Percentiles rank a stretch among this genome's conserved stretches.
These are phyloP conservation scores for Naegleria lovaniensis DNA, from an alignment of 208 protist genomes.

Conservation along the genomic window DNA sequence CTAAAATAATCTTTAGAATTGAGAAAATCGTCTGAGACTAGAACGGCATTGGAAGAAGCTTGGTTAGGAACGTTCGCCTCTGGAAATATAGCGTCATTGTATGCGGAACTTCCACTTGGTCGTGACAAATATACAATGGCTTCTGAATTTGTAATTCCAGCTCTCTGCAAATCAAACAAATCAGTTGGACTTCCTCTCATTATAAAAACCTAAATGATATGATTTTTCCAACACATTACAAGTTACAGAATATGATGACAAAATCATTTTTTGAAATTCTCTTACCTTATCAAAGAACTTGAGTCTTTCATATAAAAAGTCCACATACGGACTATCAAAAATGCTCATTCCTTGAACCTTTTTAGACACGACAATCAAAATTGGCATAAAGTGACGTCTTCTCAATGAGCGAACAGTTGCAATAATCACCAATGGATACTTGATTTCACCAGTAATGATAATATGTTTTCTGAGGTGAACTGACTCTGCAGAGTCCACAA, in stretches of 20 bases:
- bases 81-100: neutral
- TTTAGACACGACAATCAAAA: neutral
- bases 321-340: neutral
- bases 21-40: neutral
- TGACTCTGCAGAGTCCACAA: neutral
- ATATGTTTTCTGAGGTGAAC: neutral
- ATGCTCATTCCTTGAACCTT: neutral
- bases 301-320: neutral
- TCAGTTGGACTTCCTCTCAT: neutral
- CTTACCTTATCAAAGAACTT: neutral
- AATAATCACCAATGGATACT: neutral
- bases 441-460: neutral
- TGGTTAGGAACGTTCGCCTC: neutral
- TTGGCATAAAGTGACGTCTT: neutral
- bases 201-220: too few species aligned
- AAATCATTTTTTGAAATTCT: too few species aligned
- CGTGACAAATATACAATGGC: neutral
- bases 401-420: neutral
- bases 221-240: too few species aligned
- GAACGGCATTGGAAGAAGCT: too few species aligned
- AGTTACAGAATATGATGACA: too few species aligned
- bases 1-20: neutral
- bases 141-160: neutral
- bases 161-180: neutral
- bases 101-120: neutral